Evolutionary conservation across 179 eudicot genomes (phyloP).

Genomic region (Vitellaria paradoxa): DNA sequence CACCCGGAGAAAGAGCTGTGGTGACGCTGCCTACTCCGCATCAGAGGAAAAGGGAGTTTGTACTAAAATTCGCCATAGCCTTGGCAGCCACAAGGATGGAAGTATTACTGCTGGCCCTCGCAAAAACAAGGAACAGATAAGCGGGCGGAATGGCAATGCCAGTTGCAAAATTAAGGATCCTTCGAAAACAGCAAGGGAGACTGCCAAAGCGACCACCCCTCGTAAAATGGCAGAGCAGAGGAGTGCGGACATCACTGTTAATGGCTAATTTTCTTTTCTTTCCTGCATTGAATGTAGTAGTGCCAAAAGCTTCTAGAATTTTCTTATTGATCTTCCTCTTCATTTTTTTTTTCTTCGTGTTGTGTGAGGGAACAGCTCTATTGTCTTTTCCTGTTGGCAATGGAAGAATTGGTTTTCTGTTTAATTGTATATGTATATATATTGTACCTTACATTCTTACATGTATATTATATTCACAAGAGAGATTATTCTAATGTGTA

Average conservation of each 20-base stretch:
- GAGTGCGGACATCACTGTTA: constrained; percentile 25
- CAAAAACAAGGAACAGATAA: constrained; percentile 25
- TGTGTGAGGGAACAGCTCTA: not conserved
- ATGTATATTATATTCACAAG: constrained; percentile 10
- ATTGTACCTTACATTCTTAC: constrained; percentile 16
- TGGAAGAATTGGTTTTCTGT: not conserved
- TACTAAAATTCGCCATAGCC: constrained; percentile 35
- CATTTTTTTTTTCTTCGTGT: not conserved
- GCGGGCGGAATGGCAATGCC: constrained; percentile 15
- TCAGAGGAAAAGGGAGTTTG: constrained; percentile 26
- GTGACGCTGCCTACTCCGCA: constrained; percentile 14
- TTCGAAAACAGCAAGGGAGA: constrained; percentile 15
- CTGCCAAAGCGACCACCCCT: constrained; percentile 14
- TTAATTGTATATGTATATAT: constrained; percentile 21
- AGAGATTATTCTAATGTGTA: not conserved
- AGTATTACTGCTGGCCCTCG: constrained; percentile 8
- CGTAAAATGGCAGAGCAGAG: constrained; percentile 7
- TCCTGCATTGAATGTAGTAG: no score
- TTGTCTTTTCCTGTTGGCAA: no score
- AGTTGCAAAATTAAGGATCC: constrained; percentile 22
- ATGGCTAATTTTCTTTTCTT: constrained; percentile 7
- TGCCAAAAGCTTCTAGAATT: not conserved
- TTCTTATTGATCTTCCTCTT: not conserved
- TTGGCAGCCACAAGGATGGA: constrained; percentile 24
- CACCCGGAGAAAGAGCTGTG: constrained; percentile 45